Conservation (phyloP, 2,329 filamentous ascomycete species). For the Tolypocladium guangdongense region DNA sequence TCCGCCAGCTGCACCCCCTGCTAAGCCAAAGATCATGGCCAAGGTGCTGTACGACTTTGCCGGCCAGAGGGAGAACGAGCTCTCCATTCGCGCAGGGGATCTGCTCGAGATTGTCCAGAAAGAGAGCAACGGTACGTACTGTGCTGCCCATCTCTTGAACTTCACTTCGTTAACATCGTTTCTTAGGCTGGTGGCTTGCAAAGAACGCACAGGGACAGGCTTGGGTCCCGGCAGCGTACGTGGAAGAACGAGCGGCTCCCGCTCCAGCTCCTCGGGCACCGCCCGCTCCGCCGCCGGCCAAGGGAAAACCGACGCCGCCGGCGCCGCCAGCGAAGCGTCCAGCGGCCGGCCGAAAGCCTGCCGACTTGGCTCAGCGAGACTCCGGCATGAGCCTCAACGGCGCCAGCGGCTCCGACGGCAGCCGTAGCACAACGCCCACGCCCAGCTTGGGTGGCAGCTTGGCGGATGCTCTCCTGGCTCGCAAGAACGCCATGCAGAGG, state of each 20-base stretch:
- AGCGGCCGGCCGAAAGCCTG: conserved; percentile 59
- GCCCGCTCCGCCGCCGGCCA: conserved; percentile 48
- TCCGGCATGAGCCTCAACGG: conserved; percentile 52
- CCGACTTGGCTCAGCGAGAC: conserved; percentile 60
- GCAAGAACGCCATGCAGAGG: conserved; percentile 66
- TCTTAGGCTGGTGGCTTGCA: conserved; percentile 89
- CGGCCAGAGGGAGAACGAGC: conserved; percentile 74
- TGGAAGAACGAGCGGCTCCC: conserved; percentile 68
- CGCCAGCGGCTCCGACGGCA: conserved; percentile 45
- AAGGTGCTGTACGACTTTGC: conserved; percentile 90
- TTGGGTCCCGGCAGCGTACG: conserved; percentile 90
- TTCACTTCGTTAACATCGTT: conserved; percentile 18
- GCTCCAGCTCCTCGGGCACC: conserved; percentile 51
- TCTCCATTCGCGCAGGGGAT: conserved; percentile 70
- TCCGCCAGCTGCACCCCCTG: conserved; percentile 54
- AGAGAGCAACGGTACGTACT: conserved; percentile 73
- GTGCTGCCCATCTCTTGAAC: not conserved
- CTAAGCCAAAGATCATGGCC: conserved; percentile 59
- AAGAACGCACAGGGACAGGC: conserved; percentile 66
- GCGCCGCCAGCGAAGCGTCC: conserved; percentile 75
- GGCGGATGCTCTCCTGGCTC: conserved; percentile 66
- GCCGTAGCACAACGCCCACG: conserved; percentile 61
- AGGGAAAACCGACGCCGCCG: conserved; percentile 60
- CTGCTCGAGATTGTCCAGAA: conserved; percentile 86
- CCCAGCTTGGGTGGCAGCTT: conserved; percentile 62